A percentile compares a stretch with the other conserved stretches of the same genome.
phyloP scores from a whole-genome alignment of 2,329 filamentous ascomycete genomes.

The Cladosporium phlei region DNA sequence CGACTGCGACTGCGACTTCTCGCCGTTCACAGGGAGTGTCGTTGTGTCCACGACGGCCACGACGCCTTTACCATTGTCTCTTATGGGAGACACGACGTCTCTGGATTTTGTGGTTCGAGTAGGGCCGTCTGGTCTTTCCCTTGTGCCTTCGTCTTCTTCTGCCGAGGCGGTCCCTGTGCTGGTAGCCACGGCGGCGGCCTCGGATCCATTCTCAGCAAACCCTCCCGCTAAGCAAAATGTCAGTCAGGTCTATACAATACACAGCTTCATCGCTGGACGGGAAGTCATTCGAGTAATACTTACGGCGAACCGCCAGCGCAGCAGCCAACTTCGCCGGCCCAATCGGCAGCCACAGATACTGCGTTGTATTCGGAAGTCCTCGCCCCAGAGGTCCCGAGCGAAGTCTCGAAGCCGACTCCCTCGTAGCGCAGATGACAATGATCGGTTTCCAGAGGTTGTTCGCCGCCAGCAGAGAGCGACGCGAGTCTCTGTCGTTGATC shows the following conservation, averaged over 20 bases:
- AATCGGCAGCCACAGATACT: constrained; percentile 5
- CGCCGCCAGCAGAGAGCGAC: not conserved
- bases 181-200: not conserved
- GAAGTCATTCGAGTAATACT: not conserved
- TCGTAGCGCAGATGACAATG: constrained; percentile 1
- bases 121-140: not conserved
- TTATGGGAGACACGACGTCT: not conserved
- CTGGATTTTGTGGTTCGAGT: not conserved
- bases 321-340: constrained; percentile 3
- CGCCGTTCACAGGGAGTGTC: not conserved
- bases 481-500: not conserved
- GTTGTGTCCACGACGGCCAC: not conserved
- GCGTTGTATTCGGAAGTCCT: not conserved
- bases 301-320: not conserved
- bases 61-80: not conserved
- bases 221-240: not conserved
- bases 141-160: not conserved
- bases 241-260: not conserved
- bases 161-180: too few relatives aligned
- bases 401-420: not conserved
- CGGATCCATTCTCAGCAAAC: not conserved
- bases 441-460: not conserved
- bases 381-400: not conserved
- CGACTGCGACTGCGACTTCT: not conserved
- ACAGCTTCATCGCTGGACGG: not conserved